Percentiles rank a stretch among this genome's conserved stretches.
These are phyloP conservation scores for Phytopythium helicoides DNA, from an alignment of 352 stramenopile genomes.

Conservation along the genomic window DNA sequence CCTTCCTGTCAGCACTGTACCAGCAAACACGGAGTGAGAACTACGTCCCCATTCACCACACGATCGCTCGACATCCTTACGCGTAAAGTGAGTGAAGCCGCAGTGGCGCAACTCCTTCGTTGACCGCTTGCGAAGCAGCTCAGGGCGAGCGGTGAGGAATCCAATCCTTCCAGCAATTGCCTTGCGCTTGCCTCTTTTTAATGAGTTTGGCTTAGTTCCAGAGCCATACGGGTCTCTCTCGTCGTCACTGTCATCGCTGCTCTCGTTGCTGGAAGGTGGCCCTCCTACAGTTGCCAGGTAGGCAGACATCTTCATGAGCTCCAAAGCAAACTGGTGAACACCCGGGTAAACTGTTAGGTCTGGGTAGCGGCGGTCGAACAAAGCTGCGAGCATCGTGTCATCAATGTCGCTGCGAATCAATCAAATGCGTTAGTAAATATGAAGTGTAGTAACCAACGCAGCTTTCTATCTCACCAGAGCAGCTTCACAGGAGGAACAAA, in stretches of 20 bases:
- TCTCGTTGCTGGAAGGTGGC: conserved; percentile 3
- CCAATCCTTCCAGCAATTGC: conserved; percentile 44
- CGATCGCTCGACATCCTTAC: conserved; percentile 28
- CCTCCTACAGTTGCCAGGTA: conserved; percentile 8
- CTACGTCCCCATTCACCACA: background rate
- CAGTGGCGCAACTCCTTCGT: conserved; percentile 60
- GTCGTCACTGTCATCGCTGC: conserved; percentile 20
- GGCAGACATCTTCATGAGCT: conserved; percentile 48
- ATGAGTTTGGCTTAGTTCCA: conserved; percentile 1
- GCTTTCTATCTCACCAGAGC: conserved; percentile 42
- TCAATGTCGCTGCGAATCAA: conserved; percentile 63
- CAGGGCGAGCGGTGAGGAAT: conserved; percentile 73
- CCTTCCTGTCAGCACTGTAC: conserved; percentile 65
- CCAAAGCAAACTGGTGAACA: conserved; percentile 80
- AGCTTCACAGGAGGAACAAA: conserved; percentile 65
- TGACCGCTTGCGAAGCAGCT: conserved; percentile 64
- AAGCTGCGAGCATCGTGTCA: conserved; percentile 70
- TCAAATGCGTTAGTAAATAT: background rate
- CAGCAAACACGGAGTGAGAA: background rate
- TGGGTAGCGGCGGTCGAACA: conserved; percentile 81
- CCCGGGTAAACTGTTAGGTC: conserved; percentile 81
- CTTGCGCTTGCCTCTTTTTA: conserved; percentile 1
- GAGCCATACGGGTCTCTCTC: conserved; percentile 15
- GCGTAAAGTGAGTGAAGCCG: conserved; percentile 75
- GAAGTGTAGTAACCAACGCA: background rate